phyloP scores from a whole-genome alignment of 345 rosid species.

The Populus alba region DNA sequence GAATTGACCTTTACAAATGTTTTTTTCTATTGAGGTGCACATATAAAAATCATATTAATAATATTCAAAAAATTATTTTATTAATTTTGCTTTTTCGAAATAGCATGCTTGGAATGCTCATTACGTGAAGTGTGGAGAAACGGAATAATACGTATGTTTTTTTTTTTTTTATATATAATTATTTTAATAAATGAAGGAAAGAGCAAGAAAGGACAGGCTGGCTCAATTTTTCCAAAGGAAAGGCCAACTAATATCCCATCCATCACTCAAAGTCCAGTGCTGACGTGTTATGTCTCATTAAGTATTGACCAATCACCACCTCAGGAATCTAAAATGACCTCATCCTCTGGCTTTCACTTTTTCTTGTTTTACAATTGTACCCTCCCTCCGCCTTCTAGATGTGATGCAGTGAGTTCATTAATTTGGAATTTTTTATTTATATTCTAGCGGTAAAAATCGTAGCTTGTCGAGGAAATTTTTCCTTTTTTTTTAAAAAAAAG shows the following conservation, averaged over 20 bases:
- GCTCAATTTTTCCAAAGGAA: not conserved
- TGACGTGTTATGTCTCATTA: not conserved
- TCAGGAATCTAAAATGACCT: not conserved
- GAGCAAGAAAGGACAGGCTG: not conserved
- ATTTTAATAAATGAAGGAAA: not conserved
- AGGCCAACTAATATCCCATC: conserved; percentile 8
- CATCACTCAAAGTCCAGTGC: conserved; percentile 10
- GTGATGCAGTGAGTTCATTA: not conserved
- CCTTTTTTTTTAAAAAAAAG: too few relatives aligned
- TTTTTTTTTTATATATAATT: too few relatives aligned
- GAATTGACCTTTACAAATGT: too few relatives aligned
- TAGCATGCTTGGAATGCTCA: too few relatives aligned
- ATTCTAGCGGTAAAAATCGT: not conserved
- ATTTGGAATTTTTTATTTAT: not conserved
- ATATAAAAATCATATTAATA: too few relatives aligned
- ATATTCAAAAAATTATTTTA: too few relatives aligned
- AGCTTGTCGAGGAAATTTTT: too few relatives aligned
- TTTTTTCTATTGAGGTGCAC: too few relatives aligned
- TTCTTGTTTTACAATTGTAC: not conserved
- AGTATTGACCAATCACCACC: conserved; percentile 25
- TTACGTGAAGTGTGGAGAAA: too few relatives aligned
- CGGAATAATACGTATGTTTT: too few relatives aligned
- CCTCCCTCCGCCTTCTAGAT: not conserved
- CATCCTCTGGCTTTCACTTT: not conserved
- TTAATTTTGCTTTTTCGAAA: too few relatives aligned